A percentile compares a stretch with the other conserved stretches of the same genome.
phyloP scores from a whole-genome alignment of 2,329 filamentous ascomycete species.

The Hypoxylon sp. region DNA sequence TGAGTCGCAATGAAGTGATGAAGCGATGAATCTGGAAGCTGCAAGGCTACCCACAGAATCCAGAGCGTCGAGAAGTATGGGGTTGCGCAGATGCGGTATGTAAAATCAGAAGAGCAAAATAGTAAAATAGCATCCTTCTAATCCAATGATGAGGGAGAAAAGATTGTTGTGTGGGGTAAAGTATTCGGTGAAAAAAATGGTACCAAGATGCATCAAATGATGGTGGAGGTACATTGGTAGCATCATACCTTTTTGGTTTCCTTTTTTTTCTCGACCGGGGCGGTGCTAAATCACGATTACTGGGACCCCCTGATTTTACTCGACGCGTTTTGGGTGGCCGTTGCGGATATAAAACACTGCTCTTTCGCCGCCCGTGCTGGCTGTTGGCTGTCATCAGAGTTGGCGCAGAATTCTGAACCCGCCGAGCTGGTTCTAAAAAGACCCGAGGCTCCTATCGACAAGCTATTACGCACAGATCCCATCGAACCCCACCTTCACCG shows the following conservation, averaged over 20 bases:
- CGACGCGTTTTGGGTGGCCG: conserved; percentile 36
- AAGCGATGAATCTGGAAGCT: too few species aligned
- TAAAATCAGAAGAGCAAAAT: conserved; percentile 5
- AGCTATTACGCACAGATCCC: conserved; percentile 11
- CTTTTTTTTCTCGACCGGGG: conserved; percentile 22
- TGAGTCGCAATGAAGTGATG: too few species aligned
- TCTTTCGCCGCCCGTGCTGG: conserved; percentile 41
- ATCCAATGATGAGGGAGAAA: conserved; percentile 4
- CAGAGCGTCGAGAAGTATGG: not conserved
- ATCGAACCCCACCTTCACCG: conserved; percentile 44
- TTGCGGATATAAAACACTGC: conserved; percentile 45
- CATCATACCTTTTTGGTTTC: conserved; percentile 1
- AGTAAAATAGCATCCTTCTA: conserved; percentile 10
- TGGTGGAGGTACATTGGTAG: conserved; percentile 10
- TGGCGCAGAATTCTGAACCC: conserved; percentile 34
- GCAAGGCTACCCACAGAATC: too few species aligned
- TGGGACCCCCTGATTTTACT: conserved; percentile 40
- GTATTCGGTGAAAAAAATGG: conserved; percentile 16
- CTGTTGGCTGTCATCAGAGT: conserved; percentile 24
- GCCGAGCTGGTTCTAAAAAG: conserved; percentile 22
- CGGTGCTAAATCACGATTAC: conserved; percentile 36
- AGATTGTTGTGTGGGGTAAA: conserved; percentile 17
- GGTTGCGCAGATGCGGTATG: conserved; percentile 5
- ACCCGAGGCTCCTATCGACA: conserved; percentile 16
- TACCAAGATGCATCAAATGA: conserved; percentile 9